Base-by-base conservation (phyloP, 2,329 filamentous ascomycete species). In the Ophiostoma tasmaniense region DNA sequence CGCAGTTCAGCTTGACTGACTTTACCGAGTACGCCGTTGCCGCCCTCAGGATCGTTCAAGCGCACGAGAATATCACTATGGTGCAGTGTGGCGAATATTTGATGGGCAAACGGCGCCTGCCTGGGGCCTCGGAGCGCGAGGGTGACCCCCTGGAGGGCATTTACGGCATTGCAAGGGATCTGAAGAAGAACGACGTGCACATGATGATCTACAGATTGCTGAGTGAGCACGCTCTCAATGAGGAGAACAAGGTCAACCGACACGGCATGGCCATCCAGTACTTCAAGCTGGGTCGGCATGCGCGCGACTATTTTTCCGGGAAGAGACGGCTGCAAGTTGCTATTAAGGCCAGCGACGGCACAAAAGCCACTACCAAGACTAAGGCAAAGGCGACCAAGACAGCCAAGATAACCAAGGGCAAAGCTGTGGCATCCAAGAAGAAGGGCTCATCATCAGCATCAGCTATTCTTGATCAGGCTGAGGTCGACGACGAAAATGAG, bases 71-170 rank as follows among this genome's bases (percentile, higher is more conserved):
- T 25, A 84, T 96, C 67, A 96, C 92, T 6, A 80, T 94, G 69
- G 83, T 88, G 20, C 90, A 96, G 75, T 93, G 92, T 76, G 87
- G 91, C n/a, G 93, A 97, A 74, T 84, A 96, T 45, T 86, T 97
- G 73, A 84, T 89, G 72, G 95, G 93, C 7, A 87, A 84, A 70
- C 86, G 84, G 71, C 85, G 82, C 2, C 25, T 25, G 50, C n/a
- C 11, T 70, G 86, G 85, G 33, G 8, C 33, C 8, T 33, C 33
- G 33, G 33, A 33, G 33, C 33, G 33, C 70, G 85, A 85, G 69
- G 81, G 86, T 59, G 83, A 85, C 55, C 80, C 83, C 17, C 75
- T 80, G 2, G 76, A 80, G 3, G 78, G 85, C 22, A 85, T 88
- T 70, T 88, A 87, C 76, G 92, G 92, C 17, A 83, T 84, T 59